Evolutionary conservation across 148 eudicot genomes (phyloP), one percentile per base, ranked within the genome.

Genomic region (Nepenthes mirabilis): DNA sequence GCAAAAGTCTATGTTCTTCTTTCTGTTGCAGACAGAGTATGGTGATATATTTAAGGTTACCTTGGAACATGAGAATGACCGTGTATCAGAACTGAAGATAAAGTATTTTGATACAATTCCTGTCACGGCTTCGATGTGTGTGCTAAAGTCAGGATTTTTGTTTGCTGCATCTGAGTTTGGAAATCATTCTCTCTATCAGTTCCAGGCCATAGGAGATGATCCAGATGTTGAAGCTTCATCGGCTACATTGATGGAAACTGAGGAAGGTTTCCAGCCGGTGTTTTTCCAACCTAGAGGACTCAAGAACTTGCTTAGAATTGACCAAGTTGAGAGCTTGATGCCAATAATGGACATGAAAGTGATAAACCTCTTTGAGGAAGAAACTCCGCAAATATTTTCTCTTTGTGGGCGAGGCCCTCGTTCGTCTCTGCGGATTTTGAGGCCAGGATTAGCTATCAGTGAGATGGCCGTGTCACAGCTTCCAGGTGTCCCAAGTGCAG

Each of bases 121-220:
- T 23, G 96, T 88, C 4, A 68, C 89, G 0, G 77, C 95, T 43
- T 84, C 99, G 0, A 65, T 93, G 75, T 93, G 96, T 60, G 91
- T 88, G 56, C 62, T 93, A 74, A 93, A 93, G 61, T 80, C 86
- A 0, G 99, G 99, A 62, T 93, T 83, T 74, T 66, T 93, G 57
- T 89, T 93, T 80, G 96, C 99, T 62, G 89, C 99, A 3, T 88
- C 96, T 1, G 99, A 93, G 86, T 86, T 88, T 79, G 99, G 99
- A 34, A 94, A 94, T 60, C 99, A 93, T 74, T 91, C 82, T 10
- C 59, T 89, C 68, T 94, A 94, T 83, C 99, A 94, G 75, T 94
- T 94, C 64, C 99, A 82, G 76, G 91, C 95, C 9, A 94, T 94
- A 49, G 99, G 99, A 43, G 97, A 84, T n/a, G 97, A 86, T 34